Evolutionary conservation across 2,329 filamentous ascomycete genomes (phyloP), one percentile per base, ranked within the genome.

Genomic region (Hirsutella thompsonii): DNA sequence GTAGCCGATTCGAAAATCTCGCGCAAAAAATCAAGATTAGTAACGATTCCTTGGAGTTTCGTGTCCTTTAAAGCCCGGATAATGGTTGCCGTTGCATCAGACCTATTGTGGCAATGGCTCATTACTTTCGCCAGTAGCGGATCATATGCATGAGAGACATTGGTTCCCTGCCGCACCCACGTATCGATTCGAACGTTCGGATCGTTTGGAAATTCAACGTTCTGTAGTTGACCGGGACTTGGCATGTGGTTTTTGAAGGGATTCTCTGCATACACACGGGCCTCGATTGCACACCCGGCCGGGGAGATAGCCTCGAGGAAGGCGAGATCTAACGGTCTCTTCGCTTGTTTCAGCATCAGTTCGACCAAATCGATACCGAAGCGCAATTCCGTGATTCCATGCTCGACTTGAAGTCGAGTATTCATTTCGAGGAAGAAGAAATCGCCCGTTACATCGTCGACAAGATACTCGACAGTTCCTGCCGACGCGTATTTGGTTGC

Each of bases 381-480:
- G 13, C 84, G 78, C 71, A 85, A 77, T 55, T 88, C 83, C 0
- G 83, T 87, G 8, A 87, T 79, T 0, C 82, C 81, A 48, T 88
- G 83, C 54, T 88, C 83, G 20, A 89, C 83, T 49, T 88, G 83
- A 3, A 88, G 58, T 8, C 83, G 67, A 0, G 83, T 47, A 65
- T 73, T 68, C 54, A 72, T 68, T 43, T 70, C 68, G 13, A 70
- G 52, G 42, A 70, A 72, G 47, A 64, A 83, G 55, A 79, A 82
- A 6, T 75, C 66, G 0, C 69, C 73, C 0, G 70, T 70, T 38
- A 70, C 63, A 41, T 79, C 76, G 45, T 83, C 78, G 1, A 81
- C 75, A 2, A 83, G 64, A 45, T 74, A 83, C 49, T 83, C 61
- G 20, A 64, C 50, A 0, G 62, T 64, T 0, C 61, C 62, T 0